Base-by-base conservation (phyloP, 805 yeast species). In the Ogataea minuta region DNA sequence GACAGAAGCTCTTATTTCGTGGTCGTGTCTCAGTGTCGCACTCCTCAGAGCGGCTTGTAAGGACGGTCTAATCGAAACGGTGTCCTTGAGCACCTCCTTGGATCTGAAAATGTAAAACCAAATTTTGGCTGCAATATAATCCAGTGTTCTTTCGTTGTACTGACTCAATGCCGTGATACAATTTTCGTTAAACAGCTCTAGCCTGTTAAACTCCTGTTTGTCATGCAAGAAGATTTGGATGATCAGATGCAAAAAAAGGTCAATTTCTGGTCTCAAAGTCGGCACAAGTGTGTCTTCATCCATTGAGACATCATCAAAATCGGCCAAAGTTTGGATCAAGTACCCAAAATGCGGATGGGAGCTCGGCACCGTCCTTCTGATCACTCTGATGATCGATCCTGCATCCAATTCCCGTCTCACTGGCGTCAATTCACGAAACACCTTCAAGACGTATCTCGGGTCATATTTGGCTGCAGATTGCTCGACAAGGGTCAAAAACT, bases 51-150 rank as follows among this genome's bases (percentile, higher is more conserved):
- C 87, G 15, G 72, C 66, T 61, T 88, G 76, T 59, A 91, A 71
- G 28, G 74, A 78, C 6, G 87, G 75, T 59, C 95, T 77, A 37
- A 86, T 68, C n/a, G 76, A 62, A 34, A 71, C 67, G 43, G 77
- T 65, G 49, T 79, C 67, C 9, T 54, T 71, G 21, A 68, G 57
- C 39, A 81, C 66, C 67, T 91, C 98, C 49, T 79, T 77, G 2
- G 89, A 76, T 62, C 95, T 78, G 31, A 82, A 74, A 51, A 85
- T 74, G 67, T 89, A 91, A 60, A 91, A 93, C 98, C 98, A 93
- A 45, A 85, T 72, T 62, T 90, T 91, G 11, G 98, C 93, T 48
- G 79, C 79, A 43, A 93, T 74, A 54, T 85, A 79, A 64, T 93
- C 98, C 49, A 91, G 68, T 4, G 95, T 76, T 48, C 98, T 77